These are phyloP conservation scores for Inonotus hispidus DNA, from an alignment of 1,284 basidiomycete genomes.

Conservation along the genomic window DNA sequence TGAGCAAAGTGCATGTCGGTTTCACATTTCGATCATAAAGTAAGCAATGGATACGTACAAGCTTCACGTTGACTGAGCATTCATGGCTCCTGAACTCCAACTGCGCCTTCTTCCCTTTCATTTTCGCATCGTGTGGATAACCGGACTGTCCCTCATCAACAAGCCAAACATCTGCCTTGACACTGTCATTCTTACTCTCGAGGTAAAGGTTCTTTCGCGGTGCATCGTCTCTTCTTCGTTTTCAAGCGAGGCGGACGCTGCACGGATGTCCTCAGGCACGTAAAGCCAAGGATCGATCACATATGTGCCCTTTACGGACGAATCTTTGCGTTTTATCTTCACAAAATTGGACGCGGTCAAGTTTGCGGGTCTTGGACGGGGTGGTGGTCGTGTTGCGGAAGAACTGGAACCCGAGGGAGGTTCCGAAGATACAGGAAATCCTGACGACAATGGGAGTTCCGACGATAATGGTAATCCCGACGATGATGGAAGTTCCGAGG, in stretches of 20 bases:
- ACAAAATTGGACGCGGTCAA: no score
- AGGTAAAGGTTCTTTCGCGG: slow-evolving; percentile 5
- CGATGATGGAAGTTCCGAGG: neutral
- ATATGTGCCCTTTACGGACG: slow-evolving; percentile 10
- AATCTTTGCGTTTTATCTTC: slow-evolving; percentile 1
- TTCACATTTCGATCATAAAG: neutral
- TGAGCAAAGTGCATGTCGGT: neutral
- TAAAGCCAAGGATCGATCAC: slow-evolving; percentile 14
- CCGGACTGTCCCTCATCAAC: neutral
- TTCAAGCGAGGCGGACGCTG: neutral
- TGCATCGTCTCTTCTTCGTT: neutral
- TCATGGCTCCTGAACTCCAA: neutral
- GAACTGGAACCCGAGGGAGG: neutral
- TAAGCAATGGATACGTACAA: neutral
- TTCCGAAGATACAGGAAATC: no score
- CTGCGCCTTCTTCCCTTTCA: neutral
- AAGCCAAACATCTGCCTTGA: neutral
- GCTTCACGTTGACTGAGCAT: neutral
- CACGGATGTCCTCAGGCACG: slow-evolving; percentile 10
- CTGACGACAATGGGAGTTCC: no score
- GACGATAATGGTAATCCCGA: no score
- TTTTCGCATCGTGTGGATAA: no score
- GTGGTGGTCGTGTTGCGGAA: neutral
- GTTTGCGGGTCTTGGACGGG: neutral
- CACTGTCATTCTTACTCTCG: neutral